Evolutionary conservation across 1,284 basidiomycete species (phyloP), one percentile per base, ranked within the genome.

Genomic region (Mycena sp.): DNA sequence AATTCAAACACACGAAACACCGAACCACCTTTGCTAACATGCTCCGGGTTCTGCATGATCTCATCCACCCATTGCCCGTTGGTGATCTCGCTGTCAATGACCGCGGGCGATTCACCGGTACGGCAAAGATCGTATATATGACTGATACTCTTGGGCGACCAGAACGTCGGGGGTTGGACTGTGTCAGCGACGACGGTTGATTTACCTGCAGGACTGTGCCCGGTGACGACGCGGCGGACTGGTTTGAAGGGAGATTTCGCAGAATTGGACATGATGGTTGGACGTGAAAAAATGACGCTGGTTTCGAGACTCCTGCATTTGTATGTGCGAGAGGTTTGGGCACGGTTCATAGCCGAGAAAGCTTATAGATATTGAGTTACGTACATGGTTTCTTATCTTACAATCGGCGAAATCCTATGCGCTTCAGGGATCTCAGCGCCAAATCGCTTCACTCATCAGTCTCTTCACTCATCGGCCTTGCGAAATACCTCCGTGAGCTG

Each of bases 1-100:
- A 64, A 59, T 11, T 72, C 69, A 29, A 65, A 66, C 7, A 53
- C 32, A 3, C 71, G 63, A 30, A 72, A 70, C 10, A 59, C 54
- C 3, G 67, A 58, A 3, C 71, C 69, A 2, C 61, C 58, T 21
- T 30, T 46, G 32, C 63, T 69, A 17, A 67, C 45, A 44, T 63
- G 56, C 49, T 57, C 68, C 26, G 28, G 50, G 19, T 61, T 48
- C 32, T 52, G 12, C 30, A 16, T 60, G 49, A 14, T 53, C 43
- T 60, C 58, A 21, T 60, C 58, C 1, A 60, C 58, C 49, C 41
- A 60, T 38, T 46, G 14, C 3, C 56, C 63, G 1, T 44, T 25
- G 16, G 44, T 4, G 19, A 64, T 30, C 26, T 64, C 63, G 26
- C 40, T 30, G 32, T 64, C 63, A 41, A 50, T 56, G 40, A 29